phyloP scores from a whole-genome alignment of 805 yeast genomes.

The Scheffersomyces spartinae region DNA sequence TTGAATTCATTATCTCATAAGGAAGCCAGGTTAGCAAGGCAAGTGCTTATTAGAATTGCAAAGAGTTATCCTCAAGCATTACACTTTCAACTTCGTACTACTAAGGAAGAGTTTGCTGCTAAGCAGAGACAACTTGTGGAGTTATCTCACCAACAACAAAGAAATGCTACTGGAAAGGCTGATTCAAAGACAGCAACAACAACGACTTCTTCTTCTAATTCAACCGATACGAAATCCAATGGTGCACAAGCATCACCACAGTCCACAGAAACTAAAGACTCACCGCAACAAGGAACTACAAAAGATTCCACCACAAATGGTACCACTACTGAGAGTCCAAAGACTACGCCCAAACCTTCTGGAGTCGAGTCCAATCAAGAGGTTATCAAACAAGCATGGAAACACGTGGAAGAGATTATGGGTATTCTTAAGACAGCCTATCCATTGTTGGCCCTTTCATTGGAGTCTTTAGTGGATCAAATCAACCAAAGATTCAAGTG shows the following conservation, averaged over 20 bases:
- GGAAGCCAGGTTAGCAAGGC: conserved; percentile 84
- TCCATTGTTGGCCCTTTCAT: conserved; percentile 81
- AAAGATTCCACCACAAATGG: conserved; percentile 4
- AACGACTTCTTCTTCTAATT: neutral
- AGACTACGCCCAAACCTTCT: neutral
- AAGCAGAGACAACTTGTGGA: conserved; percentile 63
- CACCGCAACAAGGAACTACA: conserved; percentile 23
- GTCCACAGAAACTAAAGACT: conserved; percentile 18
- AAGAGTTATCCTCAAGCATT: conserved; percentile 96
- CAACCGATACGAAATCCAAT: neutral
- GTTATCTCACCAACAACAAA: conserved; percentile 15
- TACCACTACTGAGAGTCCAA: conserved; percentile 3
- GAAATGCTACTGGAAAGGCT: conserved; percentile 4
- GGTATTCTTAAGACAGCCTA: conserved; percentile 93
- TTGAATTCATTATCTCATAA: conserved; percentile 81
- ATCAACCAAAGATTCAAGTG: conserved; percentile 88
- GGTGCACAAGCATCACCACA: conserved; percentile 1
- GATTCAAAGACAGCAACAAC: conserved; percentile 1
- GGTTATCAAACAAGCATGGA: conserved; percentile 72
- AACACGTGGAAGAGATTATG: conserved; percentile 83
- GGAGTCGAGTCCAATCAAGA: conserved; percentile 9
- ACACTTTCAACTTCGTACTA: conserved; percentile 90
- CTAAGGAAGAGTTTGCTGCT: conserved; percentile 86
- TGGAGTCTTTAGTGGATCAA: conserved; percentile 94
- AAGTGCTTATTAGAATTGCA: conserved; percentile 81